Base-by-base conservation (phyloP, 495 filamentous ascomycete genomes). In the Staphylotrichum tortipilum region DNA sequence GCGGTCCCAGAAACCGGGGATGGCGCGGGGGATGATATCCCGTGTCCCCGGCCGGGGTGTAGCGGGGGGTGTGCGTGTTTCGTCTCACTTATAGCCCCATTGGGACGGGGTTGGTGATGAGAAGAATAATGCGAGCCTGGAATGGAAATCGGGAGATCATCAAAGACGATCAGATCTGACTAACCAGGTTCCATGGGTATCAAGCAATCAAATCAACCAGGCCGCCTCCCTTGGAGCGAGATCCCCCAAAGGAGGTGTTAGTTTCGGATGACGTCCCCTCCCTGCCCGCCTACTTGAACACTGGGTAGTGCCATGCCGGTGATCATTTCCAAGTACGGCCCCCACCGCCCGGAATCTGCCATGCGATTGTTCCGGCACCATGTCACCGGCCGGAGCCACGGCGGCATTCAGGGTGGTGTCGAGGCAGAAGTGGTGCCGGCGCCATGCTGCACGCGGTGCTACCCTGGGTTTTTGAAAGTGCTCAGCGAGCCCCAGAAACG, bases 1-100 rank as follows among this genome's bases (percentile, higher is more conserved):
- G 44, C 49, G 19, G 14, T 50, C 47, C 50, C 47, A 54, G 35
- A 54, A 60, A 54, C 57, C 47, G 47, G 50, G 50, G 29, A n/a
- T n/a, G n/a, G 26, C 34, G n/a, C 54, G 54, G 57, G 31, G 40
- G 50, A 48, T 52, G 43, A 44, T 33, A 39, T 49, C 33, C 53
- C 54, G 54, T 51, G 17, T 50, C 34, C 1, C 18, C 22, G 30
- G 38, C 41, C 39, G 19, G 14, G 12, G 4, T 19, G 11, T 15
- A 19, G 30, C 5, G 22, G 7, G 11, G 1, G 4, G 0, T 2
- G 10, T 0, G 28, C 38, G 7, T 22, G 36, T 11, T 21, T 23
- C 28, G n/a, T n/a, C n/a, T n/a, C n/a, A n/a, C n/a, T n/a, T n/a
- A n/a, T n/a, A n/a, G n/a, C n/a, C n/a, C n/a, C n/a, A n/a, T n/a